Conservation (phyloP, 73 alveolate genomes). For the Uronychia setigera region DNA sequence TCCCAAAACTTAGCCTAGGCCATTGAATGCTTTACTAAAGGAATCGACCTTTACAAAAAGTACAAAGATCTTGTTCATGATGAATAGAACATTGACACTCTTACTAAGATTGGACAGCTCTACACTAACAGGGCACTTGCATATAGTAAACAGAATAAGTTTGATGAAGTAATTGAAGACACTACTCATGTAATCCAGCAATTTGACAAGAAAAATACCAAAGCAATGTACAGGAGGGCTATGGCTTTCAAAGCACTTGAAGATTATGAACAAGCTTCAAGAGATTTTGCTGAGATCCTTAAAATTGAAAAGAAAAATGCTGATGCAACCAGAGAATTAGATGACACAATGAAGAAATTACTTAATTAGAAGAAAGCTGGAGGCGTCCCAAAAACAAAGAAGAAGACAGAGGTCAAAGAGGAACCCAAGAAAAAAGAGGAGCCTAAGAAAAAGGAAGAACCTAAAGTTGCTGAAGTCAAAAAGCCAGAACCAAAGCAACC, state of each 20-base stretch:
- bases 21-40: constrained; percentile 49
- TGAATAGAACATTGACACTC: constrained; percentile 24
- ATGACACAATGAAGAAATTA: constrained; percentile 22
- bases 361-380: constrained; percentile 24
- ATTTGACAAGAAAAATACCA: constrained; percentile 29
- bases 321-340: constrained; percentile 44
- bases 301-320: constrained; percentile 33
- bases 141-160: constrained; percentile 19
- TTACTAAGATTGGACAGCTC: constrained; percentile 22
- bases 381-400: neutral
- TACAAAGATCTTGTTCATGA: constrained; percentile 31
- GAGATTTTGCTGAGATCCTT: constrained; percentile 28
- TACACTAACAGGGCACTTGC: constrained; percentile 63
- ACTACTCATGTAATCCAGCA: constrained; percentile 49
- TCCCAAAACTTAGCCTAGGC: constrained; percentile 12
- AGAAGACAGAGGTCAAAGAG: constrained; percentile 3
- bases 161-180: constrained; percentile 57
- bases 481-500: neutral
- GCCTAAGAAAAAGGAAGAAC: neutral
- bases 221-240: constrained; percentile 68
- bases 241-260: constrained; percentile 21
- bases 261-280: constrained; percentile 30
- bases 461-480: constrained; percentile 8
- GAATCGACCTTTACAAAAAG: constrained; percentile 33
- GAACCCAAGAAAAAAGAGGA: constrained; percentile 13